A percentile compares a stretch with the other conserved stretches of the same genome.
phyloP scores from a whole-genome alignment of 768 basidiomycete species.

The Sporobolomyces phaffii region DNA sequence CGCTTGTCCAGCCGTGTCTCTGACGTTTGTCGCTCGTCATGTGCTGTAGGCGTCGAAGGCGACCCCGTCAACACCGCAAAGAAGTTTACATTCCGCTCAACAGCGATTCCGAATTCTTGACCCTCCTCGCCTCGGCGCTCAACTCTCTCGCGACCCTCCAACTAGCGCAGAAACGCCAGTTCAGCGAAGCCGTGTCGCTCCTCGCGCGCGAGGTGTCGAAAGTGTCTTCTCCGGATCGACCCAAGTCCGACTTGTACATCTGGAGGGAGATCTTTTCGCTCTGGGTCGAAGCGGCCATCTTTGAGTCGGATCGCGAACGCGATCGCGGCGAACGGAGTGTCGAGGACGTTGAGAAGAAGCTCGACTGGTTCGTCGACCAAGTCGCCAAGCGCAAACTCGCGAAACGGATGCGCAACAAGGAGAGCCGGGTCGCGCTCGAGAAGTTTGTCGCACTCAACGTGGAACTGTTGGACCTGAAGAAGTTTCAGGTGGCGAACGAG shows the following conservation, averaged over 20 bases:
- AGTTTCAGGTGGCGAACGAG: conserved; percentile 77
- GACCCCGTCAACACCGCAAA: conserved; percentile 26
- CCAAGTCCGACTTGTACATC: conserved; percentile 63
- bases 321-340: conserved; percentile 59
- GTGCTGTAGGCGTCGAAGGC: not conserved
- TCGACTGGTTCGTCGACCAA: conserved; percentile 60
- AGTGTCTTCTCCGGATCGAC: conserved; percentile 45
- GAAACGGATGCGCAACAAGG: conserved; percentile 56
- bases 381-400: conserved; percentile 57
- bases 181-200: conserved; percentile 51
- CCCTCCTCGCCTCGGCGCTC: conserved; percentile 57
- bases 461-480: conserved; percentile 72
- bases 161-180: conserved; percentile 53
- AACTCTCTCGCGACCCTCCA: conserved; percentile 54
- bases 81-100: conserved; percentile 72
- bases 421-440: conserved; percentile 59
- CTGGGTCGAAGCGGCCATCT: conserved; percentile 78
- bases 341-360: conserved; percentile 63
- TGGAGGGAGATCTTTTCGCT: conserved; percentile 88
- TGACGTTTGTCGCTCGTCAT: not conserved
- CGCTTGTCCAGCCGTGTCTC: not conserved
- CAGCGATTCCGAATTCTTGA: conserved; percentile 76
- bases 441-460: conserved; percentile 69
- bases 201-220: conserved; percentile 50
- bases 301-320: conserved; percentile 64